Evolutionary conservation across 331 rosid genomes (phyloP), one percentile per base, ranked within the genome.

Genomic region (Quercus tomentella): DNA sequence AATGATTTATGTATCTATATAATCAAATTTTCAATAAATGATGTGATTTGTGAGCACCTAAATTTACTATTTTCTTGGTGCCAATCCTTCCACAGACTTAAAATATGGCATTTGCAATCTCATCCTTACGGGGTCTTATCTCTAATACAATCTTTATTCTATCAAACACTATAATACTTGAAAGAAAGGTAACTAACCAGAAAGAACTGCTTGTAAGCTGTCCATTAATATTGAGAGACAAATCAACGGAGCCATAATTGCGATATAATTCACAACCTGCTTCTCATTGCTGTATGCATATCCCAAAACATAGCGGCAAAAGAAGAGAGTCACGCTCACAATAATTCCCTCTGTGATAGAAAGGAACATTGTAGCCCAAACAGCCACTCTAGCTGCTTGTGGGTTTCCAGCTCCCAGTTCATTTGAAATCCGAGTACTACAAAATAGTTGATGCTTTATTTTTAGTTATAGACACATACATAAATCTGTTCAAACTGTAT

Each of bases 391-490:
- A 35, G 83, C 92, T 65, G 81, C 89, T 56, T 72, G n/a, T 25
- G 87, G 80, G 74, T 92, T 89, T 51, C 91, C 90, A 25, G 86
- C 92, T 85, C 96, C 92, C 15, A 92, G 37, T 75, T 88, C 96
- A 78, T 91, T 92, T 2, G 93, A 87, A 26, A 91, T 82, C 28
- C 96, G 73, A 0, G 92, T 86, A 74, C 96, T 92, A 73, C 69
- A 61, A 58, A 62, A 26, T 31, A 14, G 0, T 61, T 21, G 28
- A 55, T 66, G 76, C 71, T 72, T 63, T 73, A 52, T 20, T 66
- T 33, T 81, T 45, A 16, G 15, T 18, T 26, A 8, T 21, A 17
- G 2, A 4, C 35, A 33, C 70, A 71, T 33, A 18, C 31, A 49
- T 49, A 49, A 11, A 60, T 58, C 31, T 22, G 31, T 60, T 22